These are phyloP conservation scores for Trichocladium uniseriatum DNA, from an alignment of 495 filamentous ascomycete species.

Conservation along the genomic window DNA sequence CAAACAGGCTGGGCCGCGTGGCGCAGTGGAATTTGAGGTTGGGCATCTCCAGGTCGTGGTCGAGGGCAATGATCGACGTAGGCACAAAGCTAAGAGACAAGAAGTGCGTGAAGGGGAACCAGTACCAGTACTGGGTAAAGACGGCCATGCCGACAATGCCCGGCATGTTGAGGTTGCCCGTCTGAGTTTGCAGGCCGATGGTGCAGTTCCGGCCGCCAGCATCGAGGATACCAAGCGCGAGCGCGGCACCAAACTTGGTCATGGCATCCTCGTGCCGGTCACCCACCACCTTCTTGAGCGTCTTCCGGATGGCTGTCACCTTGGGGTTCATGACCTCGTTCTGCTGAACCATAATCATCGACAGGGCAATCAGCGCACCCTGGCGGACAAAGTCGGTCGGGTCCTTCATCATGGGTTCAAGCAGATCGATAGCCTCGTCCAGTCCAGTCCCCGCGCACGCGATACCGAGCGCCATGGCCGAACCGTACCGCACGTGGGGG, in stretches of 20 bases:
- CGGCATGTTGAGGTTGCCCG: conserved; percentile 94
- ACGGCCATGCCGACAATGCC: conserved; percentile 96
- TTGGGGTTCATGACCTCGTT: conserved; percentile 94
- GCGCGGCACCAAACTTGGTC: conserved; percentile 94
- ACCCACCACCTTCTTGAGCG: conserved; percentile 79
- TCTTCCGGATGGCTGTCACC: conserved; percentile 71
- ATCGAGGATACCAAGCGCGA: conserved; percentile 95
- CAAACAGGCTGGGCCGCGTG: conserved; percentile 88
- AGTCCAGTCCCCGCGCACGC: conserved; percentile 94
- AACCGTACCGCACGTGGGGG: conserved; percentile 95
- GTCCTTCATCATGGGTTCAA: conserved; percentile 99
- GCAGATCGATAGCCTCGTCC: conserved; percentile 90
- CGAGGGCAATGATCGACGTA: conserved; percentile 87
- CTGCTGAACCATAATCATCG: conserved; percentile 98
- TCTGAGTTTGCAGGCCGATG: conserved; percentile 93
- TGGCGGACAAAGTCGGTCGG: conserved; percentile 97
- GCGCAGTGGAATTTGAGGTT: conserved; percentile 93
- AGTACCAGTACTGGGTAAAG: conserved; percentile 99
- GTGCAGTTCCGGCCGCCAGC: conserved; percentile 98
- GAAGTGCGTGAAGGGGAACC: conserved; percentile 99
- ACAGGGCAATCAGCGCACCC: conserved; percentile 85
- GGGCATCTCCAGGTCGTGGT: conserved; percentile 89
- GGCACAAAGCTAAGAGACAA: conserved; percentile 86
- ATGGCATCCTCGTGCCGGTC: conserved; percentile 98
- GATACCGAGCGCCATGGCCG: conserved; percentile 96